Evolutionary conservation across 2,329 filamentous ascomycete genomes (phyloP).

Genomic region (Arachnomyces sp.): DNA sequence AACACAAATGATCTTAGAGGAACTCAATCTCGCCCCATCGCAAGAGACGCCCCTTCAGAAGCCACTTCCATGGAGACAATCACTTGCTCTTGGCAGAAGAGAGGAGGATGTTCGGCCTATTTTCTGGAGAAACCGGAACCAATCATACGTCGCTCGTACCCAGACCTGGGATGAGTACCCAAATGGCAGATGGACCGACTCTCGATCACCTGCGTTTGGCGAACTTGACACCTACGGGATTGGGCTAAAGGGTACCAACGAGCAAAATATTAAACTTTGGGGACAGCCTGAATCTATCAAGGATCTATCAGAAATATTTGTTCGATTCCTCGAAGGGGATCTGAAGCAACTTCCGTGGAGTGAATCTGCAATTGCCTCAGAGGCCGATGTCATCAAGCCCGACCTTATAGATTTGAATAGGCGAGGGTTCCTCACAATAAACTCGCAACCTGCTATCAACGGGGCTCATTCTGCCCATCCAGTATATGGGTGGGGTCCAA

Average conservation of each 20-base stretch:
- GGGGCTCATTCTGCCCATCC: constrained; percentile 81
- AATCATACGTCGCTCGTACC: constrained; percentile 88
- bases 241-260: constrained; percentile 86
- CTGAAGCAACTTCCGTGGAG: constrained; percentile 87
- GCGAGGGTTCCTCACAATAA: constrained; percentile 85
- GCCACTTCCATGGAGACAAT: constrained; percentile 92
- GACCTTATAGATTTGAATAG: constrained; percentile 75
- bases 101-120: constrained; percentile 95
- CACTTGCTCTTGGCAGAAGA: constrained; percentile 76
- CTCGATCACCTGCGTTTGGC: constrained; percentile 89
- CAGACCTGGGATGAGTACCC: constrained; percentile 99
- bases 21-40: constrained; percentile 73
- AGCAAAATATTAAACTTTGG: constrained; percentile 93
- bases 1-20: constrained; percentile 87
- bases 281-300: constrained; percentile 71
- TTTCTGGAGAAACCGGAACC: constrained; percentile 96
- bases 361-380: constrained; percentile 73
- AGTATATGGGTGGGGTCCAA: constrained; percentile 86
- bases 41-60: constrained; percentile 72
- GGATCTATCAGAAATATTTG: constrained; percentile 76
- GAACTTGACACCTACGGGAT: constrained; percentile 92
- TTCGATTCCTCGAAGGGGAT: constrained; percentile 73
- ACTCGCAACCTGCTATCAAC: constrained; percentile 92
- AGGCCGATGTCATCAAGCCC: constrained; percentile 68
- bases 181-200: constrained; percentile 97